A percentile compares a stretch with the other conserved stretches of the same genome.
Evolutionary conservation across 345 rosid species (phyloP).

Genomic region (Bruguiera gymnorhiza): DNA sequence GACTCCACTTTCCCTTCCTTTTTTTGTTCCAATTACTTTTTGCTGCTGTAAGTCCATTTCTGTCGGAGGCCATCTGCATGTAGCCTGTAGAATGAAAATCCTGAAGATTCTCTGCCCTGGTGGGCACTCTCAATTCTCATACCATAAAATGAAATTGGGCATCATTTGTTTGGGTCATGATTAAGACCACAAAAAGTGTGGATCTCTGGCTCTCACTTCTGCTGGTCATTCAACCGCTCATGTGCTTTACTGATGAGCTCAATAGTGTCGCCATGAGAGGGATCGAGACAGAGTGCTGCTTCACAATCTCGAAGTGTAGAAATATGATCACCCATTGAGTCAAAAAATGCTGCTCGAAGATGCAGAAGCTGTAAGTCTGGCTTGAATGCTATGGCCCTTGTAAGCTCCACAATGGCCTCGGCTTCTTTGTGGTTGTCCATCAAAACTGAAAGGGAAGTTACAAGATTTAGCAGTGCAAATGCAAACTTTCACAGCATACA

Average conservation of each 20-base stretch:
- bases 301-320: constrained; percentile 75
- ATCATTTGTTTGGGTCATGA: not conserved
- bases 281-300: constrained; percentile 94
- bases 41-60: not conserved
- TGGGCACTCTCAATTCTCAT: constrained; percentile 6
- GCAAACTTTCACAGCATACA: not conserved
- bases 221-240: constrained; percentile 37
- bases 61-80: constrained; percentile 4
- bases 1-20: constrained; percentile 28
- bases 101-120: constrained; percentile 18
- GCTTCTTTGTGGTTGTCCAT: constrained; percentile 96
- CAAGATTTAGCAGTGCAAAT: constrained; percentile 8
- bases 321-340: constrained; percentile 61
- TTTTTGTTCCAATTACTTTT: constrained; percentile 6
- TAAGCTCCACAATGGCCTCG: constrained; percentile 83
- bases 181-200: constrained; percentile 8
- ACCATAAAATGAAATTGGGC: too few relatives aligned
- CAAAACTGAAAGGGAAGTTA: constrained; percentile 50
- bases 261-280: constrained; percentile 53
- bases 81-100: constrained; percentile 30
- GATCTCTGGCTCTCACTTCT: constrained; percentile 30
- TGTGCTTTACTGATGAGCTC: constrained; percentile 57
- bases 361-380: constrained; percentile 91
- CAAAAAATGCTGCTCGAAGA: constrained; percentile 90
- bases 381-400: constrained; percentile 74